Evolutionary conservation across 2,329 filamentous ascomycete species (phyloP).

Genomic region (Penicillium occitanis): DNA sequence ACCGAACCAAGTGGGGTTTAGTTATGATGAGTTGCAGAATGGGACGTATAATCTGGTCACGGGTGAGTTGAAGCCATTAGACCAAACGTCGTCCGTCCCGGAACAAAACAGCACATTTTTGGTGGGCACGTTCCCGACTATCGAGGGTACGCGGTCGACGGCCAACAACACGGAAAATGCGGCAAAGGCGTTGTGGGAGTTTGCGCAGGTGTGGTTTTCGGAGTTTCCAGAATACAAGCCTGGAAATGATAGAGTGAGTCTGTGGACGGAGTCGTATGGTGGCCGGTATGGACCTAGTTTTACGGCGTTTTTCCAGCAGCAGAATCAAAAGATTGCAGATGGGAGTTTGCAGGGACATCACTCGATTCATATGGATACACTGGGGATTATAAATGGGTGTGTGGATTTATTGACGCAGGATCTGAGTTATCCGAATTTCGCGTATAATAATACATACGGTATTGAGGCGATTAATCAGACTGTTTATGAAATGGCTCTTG

Average conservation of each 20-base stretch:
- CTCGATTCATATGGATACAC: constrained; percentile 51
- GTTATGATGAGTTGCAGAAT: constrained; percentile 50
- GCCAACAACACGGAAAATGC: constrained; percentile 55
- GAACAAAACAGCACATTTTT: constrained; percentile 55
- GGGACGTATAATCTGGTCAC: constrained; percentile 31
- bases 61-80: constrained; percentile 8
- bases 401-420: constrained; percentile 53
- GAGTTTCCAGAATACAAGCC: constrained; percentile 64
- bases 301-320: constrained; percentile 42
- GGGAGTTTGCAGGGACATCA: constrained; percentile 31
- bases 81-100: constrained; percentile 30
- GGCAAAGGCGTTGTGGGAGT: constrained; percentile 59
- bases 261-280: constrained; percentile 50
- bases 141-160: constrained; percentile 40
- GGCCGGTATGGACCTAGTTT: constrained; percentile 47
- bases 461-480: constrained; percentile 53
- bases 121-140: constrained; percentile 54
- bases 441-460: constrained; percentile 61
- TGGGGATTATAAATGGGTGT: constrained; percentile 59
- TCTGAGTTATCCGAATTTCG: constrained; percentile 52
- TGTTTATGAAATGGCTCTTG: constrained; percentile 47
- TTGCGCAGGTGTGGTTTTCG: constrained; percentile 62
- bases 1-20: constrained; percentile 60
- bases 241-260: constrained; percentile 52
- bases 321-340: constrained; percentile 43